phyloP scores from a whole-genome alignment of 805 yeast species.

The Kuraishia ogatae region DNA sequence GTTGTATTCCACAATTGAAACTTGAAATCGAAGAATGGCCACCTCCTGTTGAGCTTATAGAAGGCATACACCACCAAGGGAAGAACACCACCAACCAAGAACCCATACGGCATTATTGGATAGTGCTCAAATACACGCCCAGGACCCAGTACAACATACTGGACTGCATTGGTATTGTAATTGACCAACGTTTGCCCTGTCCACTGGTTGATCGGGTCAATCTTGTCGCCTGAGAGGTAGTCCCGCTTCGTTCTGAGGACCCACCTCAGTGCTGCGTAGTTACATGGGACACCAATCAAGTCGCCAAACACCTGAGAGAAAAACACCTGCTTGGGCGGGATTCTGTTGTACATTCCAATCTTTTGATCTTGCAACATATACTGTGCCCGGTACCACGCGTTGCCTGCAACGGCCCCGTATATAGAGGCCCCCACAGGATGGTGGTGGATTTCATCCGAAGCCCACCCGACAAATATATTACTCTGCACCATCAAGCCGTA shows the following conservation, averaged over 20 bases:
- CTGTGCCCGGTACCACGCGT: constrained; percentile 45
- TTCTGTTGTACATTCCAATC: constrained; percentile 43
- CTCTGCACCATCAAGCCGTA: constrained; percentile 37
- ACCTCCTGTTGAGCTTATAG: constrained; percentile 4
- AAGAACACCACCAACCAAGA: constrained; percentile 27
- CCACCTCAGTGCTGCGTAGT: constrained; percentile 41
- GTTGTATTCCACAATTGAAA: constrained; percentile 36
- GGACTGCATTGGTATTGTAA: constrained; percentile 39
- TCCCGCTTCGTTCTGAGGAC: constrained; percentile 28
- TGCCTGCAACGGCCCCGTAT: constrained; percentile 44
- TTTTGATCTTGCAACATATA: constrained; percentile 30
- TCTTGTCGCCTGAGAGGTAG: constrained; percentile 18
- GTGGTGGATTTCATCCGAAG: constrained; percentile 9
- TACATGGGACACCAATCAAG: constrained; percentile 42
- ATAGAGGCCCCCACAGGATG: constrained; percentile 43
- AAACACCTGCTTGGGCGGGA: constrained; percentile 43
- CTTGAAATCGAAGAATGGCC: background rate
- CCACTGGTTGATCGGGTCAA: constrained; percentile 43
- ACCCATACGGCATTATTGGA: constrained; percentile 35
- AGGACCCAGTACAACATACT: constrained; percentile 43
- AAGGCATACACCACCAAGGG: constrained; percentile 25
- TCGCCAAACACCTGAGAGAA: constrained; percentile 45
- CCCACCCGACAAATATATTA: background rate
- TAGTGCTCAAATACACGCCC: constrained; percentile 32
- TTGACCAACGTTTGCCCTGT: constrained; percentile 35